Evolutionary conservation across 2,329 filamentous ascomycete genomes (phyloP).

Genomic region (Neopestalotiopsis clavispora): DNA sequence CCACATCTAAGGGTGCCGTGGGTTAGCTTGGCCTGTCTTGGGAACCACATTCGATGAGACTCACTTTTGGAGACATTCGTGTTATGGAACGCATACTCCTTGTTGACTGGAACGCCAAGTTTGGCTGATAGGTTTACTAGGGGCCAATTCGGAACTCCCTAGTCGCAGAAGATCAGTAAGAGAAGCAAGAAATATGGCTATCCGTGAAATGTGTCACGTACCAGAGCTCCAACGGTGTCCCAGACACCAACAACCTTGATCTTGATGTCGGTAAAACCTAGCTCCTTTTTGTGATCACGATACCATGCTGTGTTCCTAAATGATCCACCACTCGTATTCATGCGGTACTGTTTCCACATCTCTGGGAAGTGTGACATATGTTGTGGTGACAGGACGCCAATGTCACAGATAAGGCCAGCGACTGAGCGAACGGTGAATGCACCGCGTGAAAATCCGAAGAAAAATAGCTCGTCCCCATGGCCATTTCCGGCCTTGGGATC

Average conservation of each 20-base stretch:
- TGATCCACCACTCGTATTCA: background rate
- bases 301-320: background rate
- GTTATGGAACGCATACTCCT: constrained; percentile 6
- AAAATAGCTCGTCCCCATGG: constrained; percentile 55
- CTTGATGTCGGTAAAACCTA: constrained; percentile 34
- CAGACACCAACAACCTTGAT: constrained; percentile 55
- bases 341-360: background rate
- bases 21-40: background rate
- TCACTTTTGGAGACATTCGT: background rate
- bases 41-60: background rate
- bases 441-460: constrained; percentile 62
- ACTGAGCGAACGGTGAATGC: constrained; percentile 64
- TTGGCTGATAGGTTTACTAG: constrained; percentile 21
- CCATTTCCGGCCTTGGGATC: constrained; percentile 39
- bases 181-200: background rate
- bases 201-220: background rate
- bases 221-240: constrained; percentile 49
- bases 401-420: constrained; percentile 54
- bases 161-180: background rate
- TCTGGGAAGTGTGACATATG: constrained; percentile 56
- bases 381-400: constrained; percentile 57
- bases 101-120: constrained; percentile 40
- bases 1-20: constrained; percentile 43
- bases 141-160: background rate
- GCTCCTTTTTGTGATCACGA: background rate